These are phyloP conservation scores for Fraxinus cuspidata DNA, from an alignment of 257 asterid genomes.

Conservation along the genomic window DNA sequence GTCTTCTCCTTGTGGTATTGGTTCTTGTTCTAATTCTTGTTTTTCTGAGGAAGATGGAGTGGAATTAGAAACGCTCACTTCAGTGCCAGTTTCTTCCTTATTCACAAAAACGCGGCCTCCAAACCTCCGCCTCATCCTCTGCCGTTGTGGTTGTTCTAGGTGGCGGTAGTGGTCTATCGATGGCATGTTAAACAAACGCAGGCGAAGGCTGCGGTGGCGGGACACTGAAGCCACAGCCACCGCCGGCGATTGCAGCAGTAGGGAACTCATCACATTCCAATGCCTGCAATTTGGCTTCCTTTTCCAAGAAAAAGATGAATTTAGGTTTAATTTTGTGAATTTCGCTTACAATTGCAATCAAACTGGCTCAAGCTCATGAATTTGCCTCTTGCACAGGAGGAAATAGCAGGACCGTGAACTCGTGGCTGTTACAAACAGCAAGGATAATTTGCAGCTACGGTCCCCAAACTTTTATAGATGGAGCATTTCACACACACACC, in stretches of 20 bases:
- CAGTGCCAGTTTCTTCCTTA: slow-evolving; percentile 37
- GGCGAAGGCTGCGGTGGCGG: slow-evolving; percentile 24
- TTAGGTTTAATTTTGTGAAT: neutral
- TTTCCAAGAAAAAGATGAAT: neutral
- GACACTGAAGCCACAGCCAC: slow-evolving; percentile 24
- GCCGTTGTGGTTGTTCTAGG: neutral
- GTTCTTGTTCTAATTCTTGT: neutral
- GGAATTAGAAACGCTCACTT: slow-evolving; percentile 33
- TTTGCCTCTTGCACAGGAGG: neutral
- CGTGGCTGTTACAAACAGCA: neutral
- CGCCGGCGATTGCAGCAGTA: slow-evolving; percentile 29
- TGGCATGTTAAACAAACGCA: slow-evolving; percentile 11
- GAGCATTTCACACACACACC: neutral
- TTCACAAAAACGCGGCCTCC: slow-evolving; percentile 42
- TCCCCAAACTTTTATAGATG: neutral
- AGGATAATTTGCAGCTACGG: neutral
- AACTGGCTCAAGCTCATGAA: neutral
- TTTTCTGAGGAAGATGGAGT: slow-evolving; percentile 26
- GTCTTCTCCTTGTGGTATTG: slow-evolving; percentile 29
- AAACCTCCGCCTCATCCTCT: slow-evolving; percentile 24
- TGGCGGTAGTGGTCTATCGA: neutral
- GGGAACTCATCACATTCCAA: slow-evolving; percentile 1
- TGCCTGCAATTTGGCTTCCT: neutral
- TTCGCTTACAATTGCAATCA: neutral
- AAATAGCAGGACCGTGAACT: neutral